Evolutionary conservation across 1,284 basidiomycete genomes (phyloP).

Genomic region (Serendipita sp.): DNA sequence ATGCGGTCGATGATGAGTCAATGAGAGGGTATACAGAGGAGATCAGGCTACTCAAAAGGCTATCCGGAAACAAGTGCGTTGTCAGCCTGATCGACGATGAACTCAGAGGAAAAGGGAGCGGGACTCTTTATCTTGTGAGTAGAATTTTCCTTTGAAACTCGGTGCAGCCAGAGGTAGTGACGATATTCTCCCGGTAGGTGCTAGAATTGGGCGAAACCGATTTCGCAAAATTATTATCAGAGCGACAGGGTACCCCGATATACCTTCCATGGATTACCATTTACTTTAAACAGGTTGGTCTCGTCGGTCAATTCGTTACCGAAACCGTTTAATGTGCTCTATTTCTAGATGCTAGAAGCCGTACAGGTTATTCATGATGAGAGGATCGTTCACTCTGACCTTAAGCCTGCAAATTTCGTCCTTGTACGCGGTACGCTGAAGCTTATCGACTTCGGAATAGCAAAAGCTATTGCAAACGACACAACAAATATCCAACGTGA

Average conservation of each 20-base stretch:
- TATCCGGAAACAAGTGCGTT: slow-evolving; percentile 78
- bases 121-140: slow-evolving; percentile 12
- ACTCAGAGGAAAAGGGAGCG: slow-evolving; percentile 35
- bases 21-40: slow-evolving; percentile 87
- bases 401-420: slow-evolving; percentile 94
- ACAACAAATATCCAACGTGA: slow-evolving; percentile 94
- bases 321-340: not conserved
- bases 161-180: not conserved
- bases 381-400: slow-evolving; percentile 91
- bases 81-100: slow-evolving; percentile 83
- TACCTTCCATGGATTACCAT: slow-evolving; percentile 87
- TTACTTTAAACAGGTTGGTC: slow-evolving; percentile 82
- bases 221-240: slow-evolving; percentile 65
- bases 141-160: not conserved
- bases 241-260: slow-evolving; percentile 66
- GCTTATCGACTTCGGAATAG: slow-evolving; percentile 93
- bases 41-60: slow-evolving; percentile 71
- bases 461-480: slow-evolving; percentile 92
- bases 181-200: slow-evolving; percentile 26
- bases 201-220: slow-evolving; percentile 91
- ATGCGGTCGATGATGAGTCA: slow-evolving; percentile 73
- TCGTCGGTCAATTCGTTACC: not conserved
- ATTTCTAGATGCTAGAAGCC: slow-evolving; percentile 76
- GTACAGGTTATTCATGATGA: slow-evolving; percentile 92
- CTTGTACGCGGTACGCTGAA: slow-evolving; percentile 86